Conservation (phyloP, 2,329 filamentous ascomycete species). For the Monosporascus sp. region DNA sequence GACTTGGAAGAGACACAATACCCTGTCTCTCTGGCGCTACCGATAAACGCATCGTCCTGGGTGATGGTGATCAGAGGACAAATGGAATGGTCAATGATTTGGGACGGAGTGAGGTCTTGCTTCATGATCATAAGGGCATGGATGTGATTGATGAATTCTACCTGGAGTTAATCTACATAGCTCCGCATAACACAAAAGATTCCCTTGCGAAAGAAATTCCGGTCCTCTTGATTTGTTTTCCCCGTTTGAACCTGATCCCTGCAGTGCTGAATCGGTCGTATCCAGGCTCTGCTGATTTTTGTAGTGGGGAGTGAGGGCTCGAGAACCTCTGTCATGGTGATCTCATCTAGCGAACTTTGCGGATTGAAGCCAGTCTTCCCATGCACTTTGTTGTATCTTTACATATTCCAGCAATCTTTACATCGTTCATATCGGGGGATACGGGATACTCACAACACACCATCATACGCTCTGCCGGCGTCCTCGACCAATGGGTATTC, state of each 20-base stretch:
- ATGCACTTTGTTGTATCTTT: no score
- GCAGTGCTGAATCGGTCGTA: no score
- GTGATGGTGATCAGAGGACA: slow-evolving; percentile 10
- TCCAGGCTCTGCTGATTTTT: no score
- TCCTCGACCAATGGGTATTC: no score
- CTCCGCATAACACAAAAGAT: slow-evolving; percentile 25
- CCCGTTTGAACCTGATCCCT: neutral
- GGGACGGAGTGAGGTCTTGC: slow-evolving; percentile 24
- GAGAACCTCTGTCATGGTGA: no score
- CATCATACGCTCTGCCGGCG: no score
- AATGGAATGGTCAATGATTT: slow-evolving; percentile 22
- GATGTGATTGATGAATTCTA: slow-evolving; percentile 25
- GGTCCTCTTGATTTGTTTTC: slow-evolving; percentile 4
- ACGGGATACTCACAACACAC: no score
- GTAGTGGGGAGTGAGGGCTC: no score
- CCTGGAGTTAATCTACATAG: slow-evolving; percentile 28
- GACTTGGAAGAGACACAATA: slow-evolving; percentile 99
- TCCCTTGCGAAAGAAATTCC: slow-evolving; percentile 16
- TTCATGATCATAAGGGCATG: slow-evolving; percentile 25
- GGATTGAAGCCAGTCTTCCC: no score
- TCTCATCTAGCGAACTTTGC: no score
- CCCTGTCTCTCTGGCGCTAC: slow-evolving; percentile 97
- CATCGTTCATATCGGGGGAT: no score
- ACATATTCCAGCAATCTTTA: no score
- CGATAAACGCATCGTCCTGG: slow-evolving; percentile 51